phyloP scores from a whole-genome alignment of 192 early-diverging fungal genomes.

The Phycomyces blakesleeanus region DNA sequence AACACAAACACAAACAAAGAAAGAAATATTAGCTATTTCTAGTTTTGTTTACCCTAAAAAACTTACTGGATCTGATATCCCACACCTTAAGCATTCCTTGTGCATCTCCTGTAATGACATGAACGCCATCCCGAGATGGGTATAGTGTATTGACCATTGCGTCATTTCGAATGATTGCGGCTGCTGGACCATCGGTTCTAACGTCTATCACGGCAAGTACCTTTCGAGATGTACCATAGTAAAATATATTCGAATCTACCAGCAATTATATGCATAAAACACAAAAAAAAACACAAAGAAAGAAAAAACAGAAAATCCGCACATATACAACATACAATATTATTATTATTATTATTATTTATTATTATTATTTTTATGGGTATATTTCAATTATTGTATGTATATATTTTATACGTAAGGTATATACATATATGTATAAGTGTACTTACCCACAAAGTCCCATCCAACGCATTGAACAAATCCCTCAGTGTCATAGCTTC shows the following conservation, averaged over 20 bases:
- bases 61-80: slow-evolving; percentile 76
- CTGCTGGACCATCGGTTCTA: slow-evolving; percentile 13
- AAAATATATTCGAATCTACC: slow-evolving; percentile 71
- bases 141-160: slow-evolving; percentile 81
- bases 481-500: slow-evolving; percentile 67
- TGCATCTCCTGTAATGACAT: slow-evolving; percentile 81
- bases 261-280: no score
- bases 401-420: no score
- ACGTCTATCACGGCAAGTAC: slow-evolving; percentile 64
- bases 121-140: slow-evolving; percentile 66
- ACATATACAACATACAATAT: slow-evolving; percentile 2
- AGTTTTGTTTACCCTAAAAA: no score
- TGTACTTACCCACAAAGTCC: slow-evolving; percentile 58
- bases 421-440: not conserved
- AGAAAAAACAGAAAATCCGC: not conserved
- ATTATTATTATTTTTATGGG: not conserved
- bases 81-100: slow-evolving; percentile 87
- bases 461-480: slow-evolving; percentile 85
- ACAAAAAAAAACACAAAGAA: no score
- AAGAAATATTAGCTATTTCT: no score
- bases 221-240: slow-evolving; percentile 75
- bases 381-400: not conserved
- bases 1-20: no score
- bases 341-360: no score
- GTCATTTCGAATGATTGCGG: slow-evolving; percentile 56